Evolutionary conservation across 2,329 filamentous ascomycete genomes (phyloP), one percentile per base, ranked within the genome.

Genomic region (Aspergillus candidus): DNA sequence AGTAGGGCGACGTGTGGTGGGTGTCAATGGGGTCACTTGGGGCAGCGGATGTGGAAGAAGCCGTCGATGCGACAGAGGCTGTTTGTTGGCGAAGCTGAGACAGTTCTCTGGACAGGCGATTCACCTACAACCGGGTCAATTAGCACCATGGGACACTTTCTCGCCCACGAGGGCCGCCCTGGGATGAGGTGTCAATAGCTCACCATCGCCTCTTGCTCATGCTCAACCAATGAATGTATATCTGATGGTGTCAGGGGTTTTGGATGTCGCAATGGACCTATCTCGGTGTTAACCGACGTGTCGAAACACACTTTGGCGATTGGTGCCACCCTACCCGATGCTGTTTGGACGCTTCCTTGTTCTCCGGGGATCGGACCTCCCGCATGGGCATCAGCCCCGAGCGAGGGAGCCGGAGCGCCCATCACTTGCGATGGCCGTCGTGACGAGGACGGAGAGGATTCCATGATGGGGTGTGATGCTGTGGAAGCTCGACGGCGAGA

Each of bases 171-270:
- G 6, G n/a, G n/a, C n/a, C n/a, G n/a, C n/a, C n/a, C n/a, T n/a
- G 14, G 17, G 11, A 31, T 18, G 33, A 41, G 22, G 10, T 32
- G 32, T 11, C 6, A 10, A 29, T 41, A 71, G 33, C 81, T 52
- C 75, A 93, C 90, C 58, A 96, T 84, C 31, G 89, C 87, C 67
- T 97, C 91, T 58, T 97, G 90, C 63, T 97, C 91, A 67, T 94
- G 93, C 68, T 97, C 91, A 18, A 96, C 75, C 70, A 95, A 82
- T 47, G 86, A 75, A 66, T 96, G 89, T 49, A 97, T 75, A 65
- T 97, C 91, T 3, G 88, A 86, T 1, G 88, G 83, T 0, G 91
- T 96, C 63, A 96, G 71, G 3, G 90, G 90, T 31, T 88, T 79
- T 5, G 91, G 90, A 64, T 95, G 90, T 50, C 91, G 80, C 57